Conservation (phyloP, 1,284 basidiomycete species). For the Earliella scabrosa region DNA sequence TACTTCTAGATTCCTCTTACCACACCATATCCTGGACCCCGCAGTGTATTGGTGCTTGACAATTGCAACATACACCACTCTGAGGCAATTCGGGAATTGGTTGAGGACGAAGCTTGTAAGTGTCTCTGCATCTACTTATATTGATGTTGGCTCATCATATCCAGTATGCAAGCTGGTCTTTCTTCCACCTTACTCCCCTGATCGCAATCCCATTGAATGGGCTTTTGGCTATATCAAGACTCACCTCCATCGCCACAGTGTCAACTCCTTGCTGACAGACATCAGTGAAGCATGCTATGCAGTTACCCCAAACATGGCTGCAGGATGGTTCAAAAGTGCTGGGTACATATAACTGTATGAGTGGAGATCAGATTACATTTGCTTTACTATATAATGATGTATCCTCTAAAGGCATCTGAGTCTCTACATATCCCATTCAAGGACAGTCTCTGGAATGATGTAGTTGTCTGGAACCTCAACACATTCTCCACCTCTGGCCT, state of each 20-base stretch:
- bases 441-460: too few relatives aligned
- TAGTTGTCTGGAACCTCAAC: too few relatives aligned
- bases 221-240: conserved; percentile 7
- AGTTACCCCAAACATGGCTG: not conserved
- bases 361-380: too few relatives aligned
- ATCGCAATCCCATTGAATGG: conserved; percentile 11
- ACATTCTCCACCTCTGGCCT: too few relatives aligned
- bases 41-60: conserved; percentile 14
- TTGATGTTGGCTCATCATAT: not conserved
- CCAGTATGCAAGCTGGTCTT: not conserved
- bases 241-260: not conserved
- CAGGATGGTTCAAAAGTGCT: not conserved
- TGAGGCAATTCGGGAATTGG: conserved; percentile 4
- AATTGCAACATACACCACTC: conserved; percentile 12
- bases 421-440: too few relatives aligned
- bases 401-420: too few relatives aligned
- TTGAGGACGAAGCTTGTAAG: not conserved
- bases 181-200: conserved; percentile 10
- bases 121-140: not conserved
- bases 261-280: not conserved
- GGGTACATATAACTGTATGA: not conserved
- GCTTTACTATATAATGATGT: too few relatives aligned
- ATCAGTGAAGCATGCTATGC: not conserved
- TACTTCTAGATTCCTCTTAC: not conserved
- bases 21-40: conserved; percentile 2